Conservation (phyloP, 1,284 basidiomycete species). For the Phylloporus sp. region DNA sequence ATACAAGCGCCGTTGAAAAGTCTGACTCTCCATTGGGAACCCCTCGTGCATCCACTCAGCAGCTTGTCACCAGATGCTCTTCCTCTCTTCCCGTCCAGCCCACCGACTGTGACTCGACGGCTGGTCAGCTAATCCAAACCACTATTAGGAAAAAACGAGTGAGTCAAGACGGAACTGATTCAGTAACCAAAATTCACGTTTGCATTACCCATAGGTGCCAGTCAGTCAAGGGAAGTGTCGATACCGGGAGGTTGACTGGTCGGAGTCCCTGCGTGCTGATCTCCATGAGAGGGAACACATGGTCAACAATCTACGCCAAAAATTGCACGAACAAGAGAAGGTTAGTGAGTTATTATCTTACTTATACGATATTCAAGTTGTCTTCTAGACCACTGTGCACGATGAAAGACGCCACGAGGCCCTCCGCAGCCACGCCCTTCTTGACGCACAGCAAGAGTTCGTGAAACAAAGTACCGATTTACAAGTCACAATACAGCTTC, state of each 20-base stretch:
- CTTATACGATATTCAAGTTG: not conserved
- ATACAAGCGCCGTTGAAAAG: not conserved
- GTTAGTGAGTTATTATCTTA: not conserved
- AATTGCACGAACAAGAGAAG: not conserved
- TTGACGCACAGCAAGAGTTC: not conserved
- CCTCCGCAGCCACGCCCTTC: not conserved
- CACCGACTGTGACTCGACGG: not conserved
- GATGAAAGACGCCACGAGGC: not conserved
- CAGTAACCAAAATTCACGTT: too few species aligned
- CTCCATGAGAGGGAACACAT: not conserved
- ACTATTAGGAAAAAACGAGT: not conserved
- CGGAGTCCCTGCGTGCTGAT: not conserved
- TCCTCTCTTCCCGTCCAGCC: not conserved
- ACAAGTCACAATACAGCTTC: not conserved
- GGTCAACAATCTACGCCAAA: not conserved
- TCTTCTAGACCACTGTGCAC: not conserved
- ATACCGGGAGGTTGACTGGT: not conserved
- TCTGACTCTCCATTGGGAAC: not conserved
- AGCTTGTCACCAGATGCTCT: not conserved
- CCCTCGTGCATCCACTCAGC: not conserved
- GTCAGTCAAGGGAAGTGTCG: not conserved
- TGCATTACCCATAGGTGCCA: not conserved
- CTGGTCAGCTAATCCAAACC: not conserved
- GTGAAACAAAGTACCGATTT: not conserved
- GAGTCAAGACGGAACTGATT: too few species aligned